phyloP scores from a whole-genome alignment of 2,329 filamentous ascomycete genomes.

The Botryotinia globosa region DNA sequence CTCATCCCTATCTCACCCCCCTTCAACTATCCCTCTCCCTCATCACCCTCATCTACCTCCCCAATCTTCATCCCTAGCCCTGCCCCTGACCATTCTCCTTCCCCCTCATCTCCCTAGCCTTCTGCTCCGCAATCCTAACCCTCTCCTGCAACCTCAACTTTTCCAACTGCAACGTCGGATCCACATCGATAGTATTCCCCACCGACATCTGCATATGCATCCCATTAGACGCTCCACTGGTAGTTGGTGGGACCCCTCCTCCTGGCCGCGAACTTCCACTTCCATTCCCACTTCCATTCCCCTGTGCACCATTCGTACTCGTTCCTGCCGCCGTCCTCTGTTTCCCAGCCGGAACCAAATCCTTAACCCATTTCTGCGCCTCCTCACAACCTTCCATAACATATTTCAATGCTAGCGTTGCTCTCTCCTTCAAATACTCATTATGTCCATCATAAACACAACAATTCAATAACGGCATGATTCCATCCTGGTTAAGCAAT shows the following conservation, averaged over 20 bases:
- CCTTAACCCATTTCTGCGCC: constrained; percentile 68
- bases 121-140: not conserved
- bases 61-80: not conserved
- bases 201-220: not conserved
- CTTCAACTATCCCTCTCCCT: no score
- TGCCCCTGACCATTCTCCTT: not conserved
- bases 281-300: not conserved
- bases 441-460: constrained; percentile 91
- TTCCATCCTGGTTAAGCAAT: constrained; percentile 78
- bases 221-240: not conserved
- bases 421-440: constrained; percentile 88
- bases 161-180: constrained; percentile 7
- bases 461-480: constrained; percentile 84
- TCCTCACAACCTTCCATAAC: constrained; percentile 71
- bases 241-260: no score
- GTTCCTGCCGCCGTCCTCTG: not conserved
- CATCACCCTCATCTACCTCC: no score
- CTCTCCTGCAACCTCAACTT: constrained; percentile 12
- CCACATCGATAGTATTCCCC: not conserved
- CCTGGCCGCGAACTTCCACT: not conserved
- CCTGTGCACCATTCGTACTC: no score
- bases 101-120: constrained; percentile 4
- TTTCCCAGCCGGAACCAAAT: constrained; percentile 40
- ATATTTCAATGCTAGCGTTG: constrained; percentile 85
- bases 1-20: no score